These are phyloP conservation scores for Teunomyces cretensis DNA, from an alignment of 805 yeast genomes.

Conservation along the genomic window DNA sequence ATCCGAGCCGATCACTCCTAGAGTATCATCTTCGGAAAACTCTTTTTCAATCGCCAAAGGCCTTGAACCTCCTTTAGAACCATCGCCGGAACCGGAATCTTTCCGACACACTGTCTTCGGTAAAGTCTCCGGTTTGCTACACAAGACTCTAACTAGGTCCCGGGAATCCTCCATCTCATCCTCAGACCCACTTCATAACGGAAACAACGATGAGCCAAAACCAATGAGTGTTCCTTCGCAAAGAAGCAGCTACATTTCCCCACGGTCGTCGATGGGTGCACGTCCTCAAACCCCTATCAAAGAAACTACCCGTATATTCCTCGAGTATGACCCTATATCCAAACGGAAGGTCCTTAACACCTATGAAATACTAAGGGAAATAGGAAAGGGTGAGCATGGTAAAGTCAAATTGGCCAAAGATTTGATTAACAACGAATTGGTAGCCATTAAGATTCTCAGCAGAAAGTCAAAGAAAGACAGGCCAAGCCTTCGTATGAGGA, in stretches of 20 bases:
- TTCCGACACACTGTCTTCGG: constrained; percentile 27
- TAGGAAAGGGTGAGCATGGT: constrained; percentile 99
- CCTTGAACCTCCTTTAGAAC: background rate
- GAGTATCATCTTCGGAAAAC: constrained; percentile 1
- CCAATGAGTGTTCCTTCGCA: background rate
- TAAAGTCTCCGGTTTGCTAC: constrained; percentile 32
- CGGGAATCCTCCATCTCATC: constrained; percentile 7
- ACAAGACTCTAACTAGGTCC: constrained; percentile 21
- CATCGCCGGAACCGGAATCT: background rate
- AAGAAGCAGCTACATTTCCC: constrained; percentile 3
- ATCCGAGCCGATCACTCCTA: constrained; percentile 9
- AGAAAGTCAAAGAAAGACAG: constrained; percentile 49
- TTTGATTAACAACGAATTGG: constrained; percentile 57
- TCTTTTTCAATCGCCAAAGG: background rate
- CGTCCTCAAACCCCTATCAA: constrained; percentile 30
- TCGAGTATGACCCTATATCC: constrained; percentile 87
- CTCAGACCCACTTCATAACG: background rate
- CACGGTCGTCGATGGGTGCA: background rate
- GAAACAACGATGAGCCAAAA: constrained; percentile 1
- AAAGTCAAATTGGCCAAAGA: constrained; percentile 90
- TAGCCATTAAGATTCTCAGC: constrained; percentile 93
- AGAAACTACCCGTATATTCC: constrained; percentile 75
- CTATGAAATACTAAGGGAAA: constrained; percentile 81
- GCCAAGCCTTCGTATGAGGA: constrained; percentile 28
- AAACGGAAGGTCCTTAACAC: constrained; percentile 81